Conservation (phyloP, 768 basidiomycete genomes). For the Leccinum pellstonianum region DNA sequence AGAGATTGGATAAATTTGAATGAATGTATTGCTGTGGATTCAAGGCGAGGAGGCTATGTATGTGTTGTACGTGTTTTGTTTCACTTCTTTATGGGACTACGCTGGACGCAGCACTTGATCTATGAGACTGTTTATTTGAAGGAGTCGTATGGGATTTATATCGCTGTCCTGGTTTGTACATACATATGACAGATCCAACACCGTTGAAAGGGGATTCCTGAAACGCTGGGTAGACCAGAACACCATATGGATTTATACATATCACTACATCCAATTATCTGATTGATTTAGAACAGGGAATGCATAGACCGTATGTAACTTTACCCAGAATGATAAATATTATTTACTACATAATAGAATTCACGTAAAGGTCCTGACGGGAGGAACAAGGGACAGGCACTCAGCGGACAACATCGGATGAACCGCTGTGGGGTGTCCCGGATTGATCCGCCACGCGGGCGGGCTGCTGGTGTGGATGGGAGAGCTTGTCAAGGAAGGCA, state of each 20-base stretch:
- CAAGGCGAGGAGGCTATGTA: background rate
- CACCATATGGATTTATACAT: background rate
- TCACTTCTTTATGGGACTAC: slow-evolving; percentile 13
- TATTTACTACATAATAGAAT: background rate
- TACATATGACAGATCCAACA: background rate
- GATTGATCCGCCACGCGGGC: background rate
- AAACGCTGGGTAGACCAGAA: background rate
- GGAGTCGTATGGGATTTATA: background rate
- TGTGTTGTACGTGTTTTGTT: slow-evolving; percentile 9
- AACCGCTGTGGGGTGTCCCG: background rate
- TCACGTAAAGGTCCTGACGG: background rate
- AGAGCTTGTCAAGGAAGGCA: slow-evolving; percentile 30
- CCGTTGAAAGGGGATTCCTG: background rate
- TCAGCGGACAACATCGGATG: background rate
- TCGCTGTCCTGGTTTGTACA: background rate
- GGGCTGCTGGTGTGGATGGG: slow-evolving; percentile 23
- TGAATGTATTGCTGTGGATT: background rate
- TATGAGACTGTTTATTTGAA: slow-evolving; percentile 1
- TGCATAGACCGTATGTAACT: background rate
- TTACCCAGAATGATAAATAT: background rate
- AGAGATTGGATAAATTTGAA: slow-evolving; percentile 33
- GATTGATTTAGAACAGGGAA: background rate
- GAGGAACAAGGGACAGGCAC: background rate
- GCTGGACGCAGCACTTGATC: slow-evolving; percentile 11
- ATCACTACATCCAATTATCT: background rate